Evolutionary conservation across 164 flowering plant species (phyloP).

Genomic region (Cinnamomum micranthum): DNA sequence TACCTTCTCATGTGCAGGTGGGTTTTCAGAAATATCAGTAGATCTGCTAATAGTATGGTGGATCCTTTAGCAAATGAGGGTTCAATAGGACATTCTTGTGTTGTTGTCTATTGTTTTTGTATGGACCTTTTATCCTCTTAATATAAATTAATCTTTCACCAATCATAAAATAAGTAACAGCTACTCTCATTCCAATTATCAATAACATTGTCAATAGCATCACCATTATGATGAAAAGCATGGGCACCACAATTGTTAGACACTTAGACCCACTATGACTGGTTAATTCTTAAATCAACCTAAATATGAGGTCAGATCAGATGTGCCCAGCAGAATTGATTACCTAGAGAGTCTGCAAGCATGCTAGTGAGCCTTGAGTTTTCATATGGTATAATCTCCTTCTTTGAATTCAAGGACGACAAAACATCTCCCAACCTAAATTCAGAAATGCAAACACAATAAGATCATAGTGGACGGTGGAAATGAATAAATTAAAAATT

Average conservation of each 20-base stretch:
- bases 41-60: no score
- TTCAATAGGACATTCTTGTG: no score
- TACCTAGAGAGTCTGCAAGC: conserved; percentile 92
- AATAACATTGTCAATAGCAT: not conserved
- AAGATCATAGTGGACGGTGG: not conserved
- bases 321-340: not conserved
- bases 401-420: conserved; percentile 75
- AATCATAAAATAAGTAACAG: no score
- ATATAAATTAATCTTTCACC: no score
- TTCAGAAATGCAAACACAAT: conserved; percentile 5
- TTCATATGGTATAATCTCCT: conserved; percentile 75
- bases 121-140: no score
- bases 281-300: not conserved
- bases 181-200: not conserved
- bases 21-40: no score
- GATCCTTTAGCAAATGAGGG: no score
- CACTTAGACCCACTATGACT: not conserved
- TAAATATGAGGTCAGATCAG: not conserved
- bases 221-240: not conserved
- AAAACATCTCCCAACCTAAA: conserved; percentile 91
- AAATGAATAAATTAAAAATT: not conserved
- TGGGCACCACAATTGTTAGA: not conserved
- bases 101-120: no score
- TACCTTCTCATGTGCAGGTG: no score
- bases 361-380: conserved; percentile 77